Conservation (phyloP, 331 rosid species). For the Dryas integrifolia region DNA sequence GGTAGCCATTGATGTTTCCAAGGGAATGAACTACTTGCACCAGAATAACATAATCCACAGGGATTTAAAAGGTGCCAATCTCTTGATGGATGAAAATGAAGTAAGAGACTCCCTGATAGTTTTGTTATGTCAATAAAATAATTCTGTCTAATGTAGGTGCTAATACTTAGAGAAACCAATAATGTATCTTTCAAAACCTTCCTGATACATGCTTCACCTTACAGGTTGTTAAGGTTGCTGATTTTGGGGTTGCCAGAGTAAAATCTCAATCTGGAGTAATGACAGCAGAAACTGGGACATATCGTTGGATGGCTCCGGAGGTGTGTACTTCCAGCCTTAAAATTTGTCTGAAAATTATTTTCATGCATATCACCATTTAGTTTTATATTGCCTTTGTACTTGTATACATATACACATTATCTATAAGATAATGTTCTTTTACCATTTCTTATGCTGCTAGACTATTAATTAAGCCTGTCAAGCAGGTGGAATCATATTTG, state of each 20-base stretch:
- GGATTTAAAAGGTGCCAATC: slow-evolving; percentile 92
- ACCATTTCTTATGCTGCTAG: background rate
- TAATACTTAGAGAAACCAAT: background rate
- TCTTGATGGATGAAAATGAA: slow-evolving; percentile 92
- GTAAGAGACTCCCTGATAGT: slow-evolving; percentile 43
- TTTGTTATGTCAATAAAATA: background rate
- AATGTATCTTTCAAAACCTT: background rate
- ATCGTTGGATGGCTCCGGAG: slow-evolving; percentile 99
- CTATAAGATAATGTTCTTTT: background rate
- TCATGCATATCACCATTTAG: slow-evolving; percentile 10
- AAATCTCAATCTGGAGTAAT: slow-evolving; percentile 89
- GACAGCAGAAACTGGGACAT: slow-evolving; percentile 99
- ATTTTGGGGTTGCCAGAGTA: slow-evolving; percentile 98
- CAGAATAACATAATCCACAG: slow-evolving; percentile 91
- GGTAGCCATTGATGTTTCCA: slow-evolving; percentile 85
- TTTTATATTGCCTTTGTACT: background rate
- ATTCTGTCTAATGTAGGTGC: slow-evolving; percentile 8
- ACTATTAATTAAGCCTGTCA: background rate
- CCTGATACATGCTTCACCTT: slow-evolving; percentile 16
- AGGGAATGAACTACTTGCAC: slow-evolving; percentile 98
- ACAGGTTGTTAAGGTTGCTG: slow-evolving; percentile 95
- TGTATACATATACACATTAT: background rate
- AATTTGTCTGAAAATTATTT: slow-evolving; percentile 24
- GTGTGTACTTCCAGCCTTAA: slow-evolving; percentile 34
- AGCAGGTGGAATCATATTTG: background rate